phyloP scores from a whole-genome alignment of 768 basidiomycete species.

The Tremella fuciformis region DNA sequence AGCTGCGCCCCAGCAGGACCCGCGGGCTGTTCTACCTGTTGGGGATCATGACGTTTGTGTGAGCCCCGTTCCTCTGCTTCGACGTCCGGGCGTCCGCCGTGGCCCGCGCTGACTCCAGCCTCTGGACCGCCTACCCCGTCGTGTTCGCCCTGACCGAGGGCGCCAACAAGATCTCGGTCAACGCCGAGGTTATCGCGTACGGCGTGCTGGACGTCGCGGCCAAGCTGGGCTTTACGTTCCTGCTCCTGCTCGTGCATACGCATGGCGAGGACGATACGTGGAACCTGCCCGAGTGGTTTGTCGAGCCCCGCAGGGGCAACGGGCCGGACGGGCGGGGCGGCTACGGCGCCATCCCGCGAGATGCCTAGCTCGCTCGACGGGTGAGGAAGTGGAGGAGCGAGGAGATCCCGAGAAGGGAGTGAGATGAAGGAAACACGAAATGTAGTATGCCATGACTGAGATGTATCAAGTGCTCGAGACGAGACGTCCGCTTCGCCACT shows the following conservation, averaged over 20 bases:
- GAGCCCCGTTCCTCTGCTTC: conserved; percentile 9
- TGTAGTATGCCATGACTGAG: no score
- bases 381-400: no score
- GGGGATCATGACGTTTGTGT: conserved; percentile 35
- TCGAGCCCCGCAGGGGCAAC: conserved; percentile 24
- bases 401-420: no score
- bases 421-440: no score
- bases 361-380: no score
- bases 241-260: conserved; percentile 40
- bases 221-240: conserved; percentile 41
- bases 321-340: conserved; percentile 32
- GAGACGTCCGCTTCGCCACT: no score
- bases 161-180: conserved; percentile 42
- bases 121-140: conserved; percentile 51
- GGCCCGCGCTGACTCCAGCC: conserved; percentile 16
- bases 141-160: conserved; percentile 49
- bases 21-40: conserved; percentile 41
- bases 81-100: background rate
- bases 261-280: conserved; percentile 39
- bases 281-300: conserved; percentile 40
- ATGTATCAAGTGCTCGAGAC: no score
- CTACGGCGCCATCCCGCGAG: conserved; percentile 38
- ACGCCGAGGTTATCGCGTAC: conserved; percentile 50
- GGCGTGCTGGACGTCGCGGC: conserved; percentile 47
- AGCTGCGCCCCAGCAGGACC: conserved; percentile 38